Evolutionary conservation across 2,329 filamentous ascomycete species (phyloP), one percentile per base, ranked within the genome.

Genomic region (Arthrobotrys sphaeroides): DNA sequence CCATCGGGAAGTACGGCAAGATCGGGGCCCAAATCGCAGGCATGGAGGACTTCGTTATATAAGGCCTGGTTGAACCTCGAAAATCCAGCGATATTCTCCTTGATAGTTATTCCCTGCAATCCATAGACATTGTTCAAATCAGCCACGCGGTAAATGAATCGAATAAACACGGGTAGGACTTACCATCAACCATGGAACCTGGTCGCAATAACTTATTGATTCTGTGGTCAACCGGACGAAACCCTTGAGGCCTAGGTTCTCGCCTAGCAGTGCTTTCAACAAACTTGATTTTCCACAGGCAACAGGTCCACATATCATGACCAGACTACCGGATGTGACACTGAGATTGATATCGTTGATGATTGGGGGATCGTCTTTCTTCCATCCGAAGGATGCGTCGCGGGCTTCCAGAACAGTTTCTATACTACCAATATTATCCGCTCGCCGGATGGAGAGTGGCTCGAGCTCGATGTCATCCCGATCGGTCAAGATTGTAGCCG

Each of bases 201-300:
- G 83, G 47, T 82, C 82, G 55, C 83, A 84, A 59, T 81, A 84
- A 0, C 81, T 83, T n/a, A 84, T 79, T 20, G 82, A 82, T 16
- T 81, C 82, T 0, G 59, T 28, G 4, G 36, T 73, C 1, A 80
- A 65, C 1, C 68, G 77, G n/a, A 84, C 69, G 0, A 62, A 65
- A 0, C 83, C 83, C 0, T 73, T 65, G 0, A 79, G 47, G 2
- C 78, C 64, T 0, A 77, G 59, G 0, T 81, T 75, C 66, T 84
- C 84, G 0, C 84, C 83, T 0, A 84, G 76, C 0, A 85, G 78
- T 0, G 81, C 81, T 31, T 83, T 81, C 7, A 85, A 73, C 0
- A 85, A 75, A 0, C 81, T 82, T 0, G 83, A 83, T 57, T 85
- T 86, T 22, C 85, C 84, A n/a, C 82, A 83, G 0, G 84, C 84